phyloP scores from a whole-genome alignment of 1,284 basidiomycete genomes.

The Xerocomus cyaneibrunnescens region DNA sequence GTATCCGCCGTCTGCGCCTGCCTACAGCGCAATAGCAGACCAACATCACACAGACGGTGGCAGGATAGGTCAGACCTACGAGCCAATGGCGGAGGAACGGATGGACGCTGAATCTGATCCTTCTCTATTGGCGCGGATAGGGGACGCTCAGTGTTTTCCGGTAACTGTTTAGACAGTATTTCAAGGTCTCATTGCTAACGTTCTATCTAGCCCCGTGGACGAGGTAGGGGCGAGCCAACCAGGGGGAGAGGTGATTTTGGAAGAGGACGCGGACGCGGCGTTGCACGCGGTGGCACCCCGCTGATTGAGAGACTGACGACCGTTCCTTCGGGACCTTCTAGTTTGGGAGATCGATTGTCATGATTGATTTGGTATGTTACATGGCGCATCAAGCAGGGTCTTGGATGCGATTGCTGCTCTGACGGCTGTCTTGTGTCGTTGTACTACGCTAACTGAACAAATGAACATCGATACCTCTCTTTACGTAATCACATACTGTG shows the following conservation, averaged over 20 bases:
- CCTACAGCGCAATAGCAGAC: conserved; percentile 2
- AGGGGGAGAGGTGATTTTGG: conserved; percentile 22
- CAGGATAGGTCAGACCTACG: conserved; percentile 13
- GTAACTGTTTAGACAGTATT: conserved; percentile 12
- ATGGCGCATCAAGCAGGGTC: not conserved
- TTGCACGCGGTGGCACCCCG: conserved; percentile 14
- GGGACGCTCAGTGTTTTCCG: conserved; percentile 18
- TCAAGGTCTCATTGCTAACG: not conserved
- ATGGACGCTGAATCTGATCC: conserved; percentile 18
- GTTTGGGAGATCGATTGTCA: conserved; percentile 18
- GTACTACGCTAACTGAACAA: too few relatives aligned
- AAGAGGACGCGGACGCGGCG: conserved; percentile 26
- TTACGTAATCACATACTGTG: conserved; percentile 22
- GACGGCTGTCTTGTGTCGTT: not conserved
- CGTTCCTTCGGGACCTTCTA: conserved; percentile 13
- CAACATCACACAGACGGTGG: conserved; percentile 6
- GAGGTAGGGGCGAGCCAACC: conserved; percentile 22
- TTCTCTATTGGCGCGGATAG: conserved; percentile 29
- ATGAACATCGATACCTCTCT: too few relatives aligned
- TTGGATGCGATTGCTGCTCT: not conserved
- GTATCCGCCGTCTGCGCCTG: conserved; percentile 8
- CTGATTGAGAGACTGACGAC: conserved; percentile 23
- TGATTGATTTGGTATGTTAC: conserved; percentile 1
- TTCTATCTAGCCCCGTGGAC: conserved; percentile 20
- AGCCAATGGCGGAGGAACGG: conserved; percentile 16